Evolutionary conservation across 306 rosid species (phyloP), one percentile per base, ranked within the genome.

Genomic region (Oemleria cerasiformis): DNA sequence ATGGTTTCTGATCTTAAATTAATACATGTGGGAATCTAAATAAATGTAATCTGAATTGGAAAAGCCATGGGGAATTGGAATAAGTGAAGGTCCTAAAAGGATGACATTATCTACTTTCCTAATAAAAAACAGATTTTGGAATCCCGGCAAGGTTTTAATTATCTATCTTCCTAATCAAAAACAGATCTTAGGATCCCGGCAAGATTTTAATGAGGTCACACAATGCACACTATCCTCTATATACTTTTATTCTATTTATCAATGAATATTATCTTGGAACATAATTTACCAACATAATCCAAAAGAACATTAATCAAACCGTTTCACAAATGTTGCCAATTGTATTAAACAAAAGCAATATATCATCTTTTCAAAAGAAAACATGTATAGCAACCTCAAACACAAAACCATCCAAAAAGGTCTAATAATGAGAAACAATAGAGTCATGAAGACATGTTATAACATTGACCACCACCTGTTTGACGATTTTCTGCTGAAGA

Each of bases 401-500:
- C n/a, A 11, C 25, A 15, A 36, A 13, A 41, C 15, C 43, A 68
- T 45, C 7, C 17, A 13, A 53, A 62, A 8, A 20, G 12, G 12
- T 2, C 11, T 51, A n/a, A 42, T 58, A 6, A 49, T 23, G 6
- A 2, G 5, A 48, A 43, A 25, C 39, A 56, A 3, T 0, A 45
- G 49, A 45, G 50, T 13, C 17, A 44, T 4, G 12, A 45, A 45
- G 15, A 45, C 16, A 45, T 45, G 14, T 15, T 45, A 45, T 45
- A 45, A 30, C 15, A 47, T 12, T 56, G 23, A 70, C 58, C 5
- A 25, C 17, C 3, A 90, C 99, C 97, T 94, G 97, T 72, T 89
- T 94, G 71, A 91, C 72, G 66, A 94, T 91, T 81, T 91, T 94
- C 38, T 81, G 88, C 40, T 86, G 94, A 72, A 91, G 87, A 69